These are phyloP conservation scores for Cladosporium sp. DNA, from an alignment of 2,329 filamentous ascomycete genomes.

Conservation along the genomic window DNA sequence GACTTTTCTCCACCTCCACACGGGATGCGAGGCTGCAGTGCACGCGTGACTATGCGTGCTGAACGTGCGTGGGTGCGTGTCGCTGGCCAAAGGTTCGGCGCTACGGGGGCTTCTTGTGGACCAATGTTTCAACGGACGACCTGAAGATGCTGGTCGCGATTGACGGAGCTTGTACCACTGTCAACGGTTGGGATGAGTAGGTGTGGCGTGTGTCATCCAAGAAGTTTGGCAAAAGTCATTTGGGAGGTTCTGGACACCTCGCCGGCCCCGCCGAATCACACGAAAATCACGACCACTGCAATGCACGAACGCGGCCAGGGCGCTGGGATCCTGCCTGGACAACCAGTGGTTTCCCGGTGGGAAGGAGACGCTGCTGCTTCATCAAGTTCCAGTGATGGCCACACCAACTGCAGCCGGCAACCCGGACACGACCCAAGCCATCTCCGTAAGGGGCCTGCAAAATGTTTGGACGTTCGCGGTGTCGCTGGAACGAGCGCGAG, in stretches of 20 bases:
- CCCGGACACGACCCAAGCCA: constrained; percentile 15
- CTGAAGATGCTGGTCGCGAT: constrained; percentile 4
- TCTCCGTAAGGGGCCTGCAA: constrained; percentile 21
- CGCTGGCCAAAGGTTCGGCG: constrained; percentile 18
- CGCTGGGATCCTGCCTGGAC: neutral
- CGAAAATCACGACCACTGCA: neutral
- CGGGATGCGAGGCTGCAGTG: constrained; percentile 6
- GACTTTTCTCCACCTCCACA: constrained; percentile 8
- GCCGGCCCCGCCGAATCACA: too few species aligned
- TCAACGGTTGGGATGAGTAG: constrained; percentile 18
- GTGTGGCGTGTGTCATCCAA: constrained; percentile 26
- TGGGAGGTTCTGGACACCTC: too few species aligned
- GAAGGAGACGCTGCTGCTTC: neutral
- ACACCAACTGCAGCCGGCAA: constrained; percentile 2
- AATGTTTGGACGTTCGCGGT: constrained; percentile 4
- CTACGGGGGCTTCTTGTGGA: constrained; percentile 15
- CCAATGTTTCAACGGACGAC: constrained; percentile 2
- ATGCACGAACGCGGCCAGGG: constrained; percentile 2
- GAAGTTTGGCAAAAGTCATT: neutral
- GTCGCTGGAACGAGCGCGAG: constrained; percentile 17
- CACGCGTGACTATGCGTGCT: constrained; percentile 8
- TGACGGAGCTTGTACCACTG: constrained; percentile 10
- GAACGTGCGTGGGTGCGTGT: constrained; percentile 8
- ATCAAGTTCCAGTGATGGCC: constrained; percentile 5
- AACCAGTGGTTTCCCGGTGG: neutral